Conservation (phyloP, 169 alveolate genomes). For the Condylostoma magnum region DNA sequence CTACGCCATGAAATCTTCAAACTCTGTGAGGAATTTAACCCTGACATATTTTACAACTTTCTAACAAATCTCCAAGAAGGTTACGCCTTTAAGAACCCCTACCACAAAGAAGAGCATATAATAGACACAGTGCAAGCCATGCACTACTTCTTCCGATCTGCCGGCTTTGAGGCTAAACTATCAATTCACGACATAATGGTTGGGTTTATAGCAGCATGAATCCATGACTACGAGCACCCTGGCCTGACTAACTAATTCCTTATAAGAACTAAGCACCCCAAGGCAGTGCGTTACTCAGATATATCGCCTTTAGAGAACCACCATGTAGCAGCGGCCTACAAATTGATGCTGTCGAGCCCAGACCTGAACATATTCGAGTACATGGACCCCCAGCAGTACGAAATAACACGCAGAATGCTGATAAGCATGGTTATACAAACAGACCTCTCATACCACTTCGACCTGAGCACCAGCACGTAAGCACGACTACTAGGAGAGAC, state of each 20-base stretch:
- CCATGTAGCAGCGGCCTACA: slow-evolving; percentile 74
- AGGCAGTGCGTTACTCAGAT: slow-evolving; percentile 77
- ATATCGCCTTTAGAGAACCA: slow-evolving; percentile 70
- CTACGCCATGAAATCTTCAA: slow-evolving; percentile 4
- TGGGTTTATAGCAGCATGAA: slow-evolving; percentile 60
- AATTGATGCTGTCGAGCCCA: slow-evolving; percentile 20
- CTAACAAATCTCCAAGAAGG: slow-evolving; percentile 40
- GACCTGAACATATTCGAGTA: slow-evolving; percentile 46
- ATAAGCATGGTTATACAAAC: slow-evolving; percentile 58
- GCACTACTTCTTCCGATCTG: slow-evolving; percentile 56
- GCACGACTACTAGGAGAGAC: slow-evolving; percentile 48
- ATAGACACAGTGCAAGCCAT: slow-evolving; percentile 64
- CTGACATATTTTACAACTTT: slow-evolving; percentile 19
- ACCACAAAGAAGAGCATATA: slow-evolving; percentile 63
- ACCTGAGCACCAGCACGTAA: slow-evolving; percentile 52
- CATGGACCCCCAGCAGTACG: slow-evolving; percentile 34
- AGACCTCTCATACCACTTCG: slow-evolving; percentile 64
- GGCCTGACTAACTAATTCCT: slow-evolving; percentile 73
- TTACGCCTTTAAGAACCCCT: slow-evolving; percentile 60
- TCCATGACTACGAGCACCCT: slow-evolving; percentile 85
- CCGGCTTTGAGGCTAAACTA: slow-evolving; percentile 43
- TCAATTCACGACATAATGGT: slow-evolving; percentile 57
- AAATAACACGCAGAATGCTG: slow-evolving; percentile 55
- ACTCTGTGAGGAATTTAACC: slow-evolving; percentile 3
- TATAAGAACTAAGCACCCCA: slow-evolving; percentile 68